Percentiles rank a stretch among this genome's conserved stretches.
Conservation (phyloP, 2,329 filamentous ascomycete genomes). For the Torrubiella hemipterigena region DNA sequence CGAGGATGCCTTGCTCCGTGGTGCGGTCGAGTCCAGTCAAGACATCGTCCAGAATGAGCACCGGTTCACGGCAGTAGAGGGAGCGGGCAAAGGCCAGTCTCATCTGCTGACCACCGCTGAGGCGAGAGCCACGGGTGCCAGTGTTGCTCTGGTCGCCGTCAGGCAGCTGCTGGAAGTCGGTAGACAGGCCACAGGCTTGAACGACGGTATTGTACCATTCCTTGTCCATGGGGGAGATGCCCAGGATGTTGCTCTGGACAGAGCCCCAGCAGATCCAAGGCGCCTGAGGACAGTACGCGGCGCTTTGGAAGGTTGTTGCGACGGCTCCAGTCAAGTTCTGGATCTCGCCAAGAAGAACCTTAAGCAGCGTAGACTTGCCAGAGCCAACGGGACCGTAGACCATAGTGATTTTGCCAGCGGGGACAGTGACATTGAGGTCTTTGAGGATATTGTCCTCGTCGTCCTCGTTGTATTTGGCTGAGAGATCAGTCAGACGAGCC, state of each 20-base stretch:
- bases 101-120: conserved; percentile 16
- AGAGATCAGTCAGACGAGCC: conserved; percentile 1
- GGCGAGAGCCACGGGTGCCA: conserved; percentile 11
- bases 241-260: conserved; percentile 13
- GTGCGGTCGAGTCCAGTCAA: conserved; percentile 22
- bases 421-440: conserved; percentile 7
- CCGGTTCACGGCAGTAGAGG: conserved; percentile 11
- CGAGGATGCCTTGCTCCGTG: conserved; percentile 24
- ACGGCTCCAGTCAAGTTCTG: conserved; percentile 8
- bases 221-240: conserved; percentile 8
- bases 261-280: conserved; percentile 13
- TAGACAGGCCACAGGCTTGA: conserved; percentile 8
- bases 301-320: conserved; percentile 4
- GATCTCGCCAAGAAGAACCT: conserved; percentile 12
- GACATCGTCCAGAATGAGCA: conserved; percentile 20
- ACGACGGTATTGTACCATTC: conserved; percentile 12
- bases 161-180: conserved; percentile 10
- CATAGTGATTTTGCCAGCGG: conserved; percentile 10
- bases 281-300: conserved; percentile 13
- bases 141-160: conserved; percentile 12
- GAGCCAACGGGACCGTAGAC: conserved; percentile 12
- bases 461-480: conserved; percentile 7
- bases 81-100: conserved; percentile 14
- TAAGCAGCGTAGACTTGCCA: conserved; percentile 13
- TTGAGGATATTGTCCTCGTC: conserved; percentile 3